These are phyloP conservation scores for Jaltomata sinuosa DNA, from an alignment of 257 asterid genomes.

Conservation along the genomic window DNA sequence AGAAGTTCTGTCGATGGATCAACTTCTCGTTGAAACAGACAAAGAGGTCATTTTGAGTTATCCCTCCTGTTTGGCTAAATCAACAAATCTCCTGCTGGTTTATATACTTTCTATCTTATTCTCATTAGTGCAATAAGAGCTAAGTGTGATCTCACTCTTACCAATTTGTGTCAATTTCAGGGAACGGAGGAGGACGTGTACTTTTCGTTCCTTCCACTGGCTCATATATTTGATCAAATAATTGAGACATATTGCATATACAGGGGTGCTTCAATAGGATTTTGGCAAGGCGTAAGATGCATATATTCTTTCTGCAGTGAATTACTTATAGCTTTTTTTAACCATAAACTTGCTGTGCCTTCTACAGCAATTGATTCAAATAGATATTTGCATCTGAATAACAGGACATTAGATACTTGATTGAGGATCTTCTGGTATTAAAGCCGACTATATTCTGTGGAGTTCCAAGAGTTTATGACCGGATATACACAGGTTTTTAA, in stretches of 20 bases:
- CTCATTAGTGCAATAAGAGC: background rate
- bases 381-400: background rate
- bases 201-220: constrained; percentile 92
- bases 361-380: background rate
- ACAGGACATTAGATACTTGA: constrained; percentile 82
- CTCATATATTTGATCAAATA: constrained; percentile 86
- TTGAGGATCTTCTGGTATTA: constrained; percentile 73
- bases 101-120: background rate
- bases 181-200: constrained; percentile 58
- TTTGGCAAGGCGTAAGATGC: constrained; percentile 89
- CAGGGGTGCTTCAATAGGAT: constrained; percentile 78
- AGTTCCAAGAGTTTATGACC: constrained; percentile 85
- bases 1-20: constrained; percentile 75
- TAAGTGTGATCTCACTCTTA: background rate
- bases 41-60: constrained; percentile 34
- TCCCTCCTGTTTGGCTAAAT: background rate
- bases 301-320: background rate
- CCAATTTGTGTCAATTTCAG: constrained; percentile 24
- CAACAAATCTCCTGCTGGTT: background rate
- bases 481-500: constrained; percentile 62
- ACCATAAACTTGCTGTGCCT: background rate
- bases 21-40: constrained; percentile 55
- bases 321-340: background rate
- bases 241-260: constrained; percentile 61
- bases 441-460: constrained; percentile 90